Conservation (phyloP, 2,329 filamentous ascomycete genomes). For the Talaromyces sp. region DNA sequence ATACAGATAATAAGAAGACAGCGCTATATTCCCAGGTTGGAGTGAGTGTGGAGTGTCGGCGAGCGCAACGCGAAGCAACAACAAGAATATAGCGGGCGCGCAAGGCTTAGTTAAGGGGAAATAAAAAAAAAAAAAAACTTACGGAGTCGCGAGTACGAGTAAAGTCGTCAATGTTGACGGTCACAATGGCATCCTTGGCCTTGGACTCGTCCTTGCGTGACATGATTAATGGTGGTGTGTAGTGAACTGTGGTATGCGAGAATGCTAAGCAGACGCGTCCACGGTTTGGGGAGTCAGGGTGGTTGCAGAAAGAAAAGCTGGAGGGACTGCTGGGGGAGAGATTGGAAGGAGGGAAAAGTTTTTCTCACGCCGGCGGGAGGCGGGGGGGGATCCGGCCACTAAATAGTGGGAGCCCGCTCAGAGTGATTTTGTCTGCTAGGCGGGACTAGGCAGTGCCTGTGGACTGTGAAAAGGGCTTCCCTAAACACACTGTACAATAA, state of each 20-base stretch:
- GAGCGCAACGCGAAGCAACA: conserved; percentile 1
- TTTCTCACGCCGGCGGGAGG: neutral
- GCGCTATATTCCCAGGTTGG: neutral
- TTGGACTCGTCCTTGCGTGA: conserved; percentile 38
- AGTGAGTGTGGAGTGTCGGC: neutral
- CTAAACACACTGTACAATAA: too few species aligned
- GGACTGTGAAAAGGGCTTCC: neutral
- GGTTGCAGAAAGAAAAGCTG: neutral
- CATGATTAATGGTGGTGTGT: conserved; percentile 33
- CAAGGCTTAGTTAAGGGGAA: neutral
- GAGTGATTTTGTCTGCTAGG: neutral
- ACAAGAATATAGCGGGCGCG: neutral
- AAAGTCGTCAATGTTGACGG: conserved; percentile 67
- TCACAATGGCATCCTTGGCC: conserved; percentile 33
- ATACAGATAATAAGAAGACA: neutral
- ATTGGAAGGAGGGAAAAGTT: conserved; percentile 22
- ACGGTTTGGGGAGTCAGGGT: neutral
- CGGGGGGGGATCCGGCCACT: conserved; percentile 9
- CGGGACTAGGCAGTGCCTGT: conserved; percentile 12
- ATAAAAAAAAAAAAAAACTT: conserved; percentile 44
- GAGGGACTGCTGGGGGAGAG: neutral
- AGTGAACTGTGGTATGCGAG: neutral
- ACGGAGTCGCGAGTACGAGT: conserved; percentile 77
- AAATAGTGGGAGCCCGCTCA: conserved; percentile 13
- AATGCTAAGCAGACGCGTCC: conserved; percentile 11